phyloP scores from a whole-genome alignment of 805 yeast genomes.

The Sungouiella blattae region DNA sequence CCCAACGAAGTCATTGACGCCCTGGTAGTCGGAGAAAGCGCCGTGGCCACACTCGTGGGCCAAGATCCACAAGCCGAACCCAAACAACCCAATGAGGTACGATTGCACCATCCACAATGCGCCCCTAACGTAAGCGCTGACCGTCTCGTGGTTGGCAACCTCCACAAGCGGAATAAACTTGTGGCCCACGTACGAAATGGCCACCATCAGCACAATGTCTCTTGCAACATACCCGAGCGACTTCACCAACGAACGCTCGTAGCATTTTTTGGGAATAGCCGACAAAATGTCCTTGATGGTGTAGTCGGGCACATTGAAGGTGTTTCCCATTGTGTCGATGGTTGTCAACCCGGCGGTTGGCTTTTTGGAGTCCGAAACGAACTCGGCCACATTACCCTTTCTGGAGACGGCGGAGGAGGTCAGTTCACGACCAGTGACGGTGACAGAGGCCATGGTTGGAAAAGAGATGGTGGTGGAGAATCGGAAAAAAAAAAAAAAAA shows the following conservation, averaged over 20 bases:
- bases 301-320: slow-evolving; percentile 59
- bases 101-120: slow-evolving; percentile 41
- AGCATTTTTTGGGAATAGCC: slow-evolving; percentile 61
- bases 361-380: slow-evolving; percentile 1
- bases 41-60: slow-evolving; percentile 67
- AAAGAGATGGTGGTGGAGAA: neutral
- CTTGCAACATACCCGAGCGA: slow-evolving; percentile 52
- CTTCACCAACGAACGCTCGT: slow-evolving; percentile 47
- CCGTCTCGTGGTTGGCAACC: slow-evolving; percentile 27
- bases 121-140: slow-evolving; percentile 30
- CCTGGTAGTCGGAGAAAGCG: slow-evolving; percentile 54
- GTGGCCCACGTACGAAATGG: slow-evolving; percentile 42
- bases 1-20: slow-evolving; percentile 54
- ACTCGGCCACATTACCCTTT: slow-evolving; percentile 3
- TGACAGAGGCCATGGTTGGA: slow-evolving; percentile 1
- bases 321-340: slow-evolving; percentile 50
- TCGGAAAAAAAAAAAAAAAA: too few relatives aligned
- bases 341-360: slow-evolving; percentile 26
- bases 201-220: slow-evolving; percentile 45
- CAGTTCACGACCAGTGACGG: slow-evolving; percentile 1
- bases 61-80: slow-evolving; percentile 59
- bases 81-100: slow-evolving; percentile 44
- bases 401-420: neutral
- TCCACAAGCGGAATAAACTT: slow-evolving; percentile 44
- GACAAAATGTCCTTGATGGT: slow-evolving; percentile 54